These are phyloP conservation scores for Rhizomucor miehei DNA, from an alignment of 371 early-diverging fungal genomes.

Conservation along the genomic window DNA sequence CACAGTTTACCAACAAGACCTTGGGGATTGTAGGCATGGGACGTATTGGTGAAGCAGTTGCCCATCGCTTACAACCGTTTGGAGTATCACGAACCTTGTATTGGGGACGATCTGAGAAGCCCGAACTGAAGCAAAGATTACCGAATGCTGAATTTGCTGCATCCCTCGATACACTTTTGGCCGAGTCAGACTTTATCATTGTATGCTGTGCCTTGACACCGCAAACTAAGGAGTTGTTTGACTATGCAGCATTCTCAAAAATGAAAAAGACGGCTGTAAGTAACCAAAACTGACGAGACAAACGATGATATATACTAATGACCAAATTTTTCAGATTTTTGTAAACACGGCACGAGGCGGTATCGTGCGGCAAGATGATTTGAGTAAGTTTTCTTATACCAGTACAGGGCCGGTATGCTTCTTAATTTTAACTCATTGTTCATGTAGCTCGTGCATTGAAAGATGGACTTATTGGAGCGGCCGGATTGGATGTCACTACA, in stretches of 20 bases:
- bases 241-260: conserved; percentile 53
- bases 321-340: conserved; percentile 66
- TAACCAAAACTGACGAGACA: background rate
- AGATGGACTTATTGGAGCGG: conserved; percentile 61
- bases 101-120: conserved; percentile 44
- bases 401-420: background rate
- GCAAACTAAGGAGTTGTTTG: conserved; percentile 71
- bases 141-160: conserved; percentile 37
- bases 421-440: background rate
- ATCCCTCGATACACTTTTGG: conserved; percentile 54
- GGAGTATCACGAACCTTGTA: conserved; percentile 59
- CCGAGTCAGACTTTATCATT: conserved; percentile 67
- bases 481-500: conserved; percentile 84
- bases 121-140: conserved; percentile 22
- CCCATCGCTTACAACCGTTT: conserved; percentile 69
- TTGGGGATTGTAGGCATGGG: conserved; percentile 86
- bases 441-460: conserved; percentile 59
- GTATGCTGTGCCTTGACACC: conserved; percentile 73
- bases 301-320: too few species aligned
- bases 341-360: conserved; percentile 84
- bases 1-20: conserved; percentile 72
- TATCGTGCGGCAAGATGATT: conserved; percentile 73
- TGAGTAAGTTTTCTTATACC: conserved; percentile 30
- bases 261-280: conserved; percentile 72
- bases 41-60: conserved; percentile 79